Evolutionary conservation across 495 filamentous ascomycete genomes (phyloP), one percentile per base, ranked within the genome.

Genomic region (Apiosordaria backusii): DNA sequence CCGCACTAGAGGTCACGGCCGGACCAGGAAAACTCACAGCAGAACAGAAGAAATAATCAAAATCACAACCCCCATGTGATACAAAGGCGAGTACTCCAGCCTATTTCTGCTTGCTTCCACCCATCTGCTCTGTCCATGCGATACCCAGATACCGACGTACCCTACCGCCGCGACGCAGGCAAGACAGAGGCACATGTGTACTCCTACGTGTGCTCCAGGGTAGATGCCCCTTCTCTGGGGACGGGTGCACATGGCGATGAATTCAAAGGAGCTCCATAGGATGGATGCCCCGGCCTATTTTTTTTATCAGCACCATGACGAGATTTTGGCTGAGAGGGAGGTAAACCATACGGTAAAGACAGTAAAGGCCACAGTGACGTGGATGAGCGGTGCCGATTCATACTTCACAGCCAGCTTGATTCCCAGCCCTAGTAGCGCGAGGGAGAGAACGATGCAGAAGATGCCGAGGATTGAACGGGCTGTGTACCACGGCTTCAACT

Each of bases 181-280:
- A 25, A 80, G 63, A 65, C 72, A 78, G 21, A 80, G 68, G 27
- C 71, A 69, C 15, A 80, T 71, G 57, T 77, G 76, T 25, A 78
- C 62, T 19, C 71, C 77, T 0, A 80, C 78, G 50, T 80, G 77
- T 1, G 77, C 76, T 40, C 78, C 78, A 0, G 78, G 73, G 62
- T 75, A 72, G 40, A 78, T 74, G 19, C 72, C 76, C 7, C 75
- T 71, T 52, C 57, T 45, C 18, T 63, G 53, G 29, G 64, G 50
- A 35, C 68, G 68, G 15, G 50, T 40, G 52, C 68, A 68, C 26
- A 55, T 50, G 54, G 68, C 57, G 22, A 63, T 54, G 18, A 72
- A 61, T 60, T 72, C 70, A n/a, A 70, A 24, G 26, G 25, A 21
- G 18, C 67, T 65, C 68, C 68, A 72, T 19, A 58, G 53, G 4